A percentile compares a stretch with the other conserved stretches of the same genome.
phyloP scores from a whole-genome alignment of 768 basidiomycete species.

The Thelephora aurantiotincta region DNA sequence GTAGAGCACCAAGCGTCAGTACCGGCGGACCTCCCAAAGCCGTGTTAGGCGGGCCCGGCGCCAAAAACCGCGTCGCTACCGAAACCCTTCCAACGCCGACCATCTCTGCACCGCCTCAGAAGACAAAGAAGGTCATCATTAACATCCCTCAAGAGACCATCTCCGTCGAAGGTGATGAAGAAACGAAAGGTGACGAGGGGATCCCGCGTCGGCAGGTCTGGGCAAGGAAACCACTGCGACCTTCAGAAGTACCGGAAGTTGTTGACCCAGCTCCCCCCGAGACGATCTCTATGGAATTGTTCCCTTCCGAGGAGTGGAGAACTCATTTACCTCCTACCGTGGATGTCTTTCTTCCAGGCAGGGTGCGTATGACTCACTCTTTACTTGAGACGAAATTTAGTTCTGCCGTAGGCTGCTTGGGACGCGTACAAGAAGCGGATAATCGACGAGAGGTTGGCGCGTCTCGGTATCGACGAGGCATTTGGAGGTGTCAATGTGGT shows the following conservation, averaged over 20 bases:
- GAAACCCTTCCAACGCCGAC: conserved; percentile 16
- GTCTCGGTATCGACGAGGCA: conserved; percentile 63
- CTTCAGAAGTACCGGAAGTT: conserved; percentile 20
- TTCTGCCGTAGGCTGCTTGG: conserved; percentile 47
- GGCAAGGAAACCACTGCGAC: conserved; percentile 44
- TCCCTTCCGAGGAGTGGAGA: conserved; percentile 55
- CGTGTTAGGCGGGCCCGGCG: conserved; percentile 62
- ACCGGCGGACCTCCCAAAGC: conserved; percentile 87
- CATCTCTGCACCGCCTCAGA: conserved; percentile 13
- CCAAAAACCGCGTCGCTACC: conserved; percentile 43
- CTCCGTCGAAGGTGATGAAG: conserved; percentile 19
- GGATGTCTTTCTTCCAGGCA: conserved; percentile 75
- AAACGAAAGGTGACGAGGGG: conserved; percentile 12
- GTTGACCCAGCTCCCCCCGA: conserved; percentile 17
- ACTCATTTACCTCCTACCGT: conserved; percentile 45
- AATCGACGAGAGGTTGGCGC: conserved; percentile 74
- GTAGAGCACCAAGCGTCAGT: conserved; percentile 52
- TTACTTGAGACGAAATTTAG: not conserved
- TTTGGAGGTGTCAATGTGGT: conserved; percentile 19
- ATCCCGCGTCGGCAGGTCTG: conserved; percentile 31
- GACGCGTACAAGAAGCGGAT: conserved; percentile 51
- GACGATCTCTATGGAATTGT: conserved; percentile 33
- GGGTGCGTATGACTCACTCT: conserved; percentile 28
- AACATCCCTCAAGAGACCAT: conserved; percentile 62
- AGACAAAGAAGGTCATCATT: conserved; percentile 54